Evolutionary conservation across 1,284 basidiomycete genomes (phyloP).

Genomic region (Puccinia brachypodii): DNA sequence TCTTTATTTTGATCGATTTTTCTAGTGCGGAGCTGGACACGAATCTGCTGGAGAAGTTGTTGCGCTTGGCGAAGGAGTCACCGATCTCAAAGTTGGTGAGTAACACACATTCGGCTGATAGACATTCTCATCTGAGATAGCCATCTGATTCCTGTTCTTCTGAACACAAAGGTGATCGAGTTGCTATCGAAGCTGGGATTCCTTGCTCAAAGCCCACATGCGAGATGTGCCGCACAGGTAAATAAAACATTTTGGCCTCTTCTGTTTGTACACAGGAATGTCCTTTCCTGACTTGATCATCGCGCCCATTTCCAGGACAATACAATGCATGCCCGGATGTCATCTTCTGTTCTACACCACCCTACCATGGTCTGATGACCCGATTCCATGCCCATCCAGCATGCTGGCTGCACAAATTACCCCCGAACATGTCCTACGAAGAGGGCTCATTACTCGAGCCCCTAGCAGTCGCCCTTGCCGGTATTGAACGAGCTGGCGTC

Average conservation of each 20-base stretch:
- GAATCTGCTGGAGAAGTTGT: constrained; percentile 55
- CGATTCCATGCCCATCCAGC: constrained; percentile 62
- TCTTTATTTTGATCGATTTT: not conserved
- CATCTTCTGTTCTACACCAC: constrained; percentile 56
- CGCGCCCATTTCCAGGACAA: not conserved
- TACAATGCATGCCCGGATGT: constrained; percentile 46
- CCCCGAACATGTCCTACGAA: constrained; percentile 60
- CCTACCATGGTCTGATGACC: constrained; percentile 56
- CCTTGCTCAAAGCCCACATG: constrained; percentile 47
- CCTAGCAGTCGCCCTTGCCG: constrained; percentile 62
- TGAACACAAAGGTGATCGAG: constrained; percentile 52
- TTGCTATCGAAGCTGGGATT: constrained; percentile 55
- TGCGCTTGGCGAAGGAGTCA: constrained; percentile 54
- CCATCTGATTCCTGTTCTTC: not conserved
- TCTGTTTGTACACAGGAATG: not conserved
- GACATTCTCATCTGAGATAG: not conserved
- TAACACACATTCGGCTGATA: not conserved
- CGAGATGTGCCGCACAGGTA: constrained; percentile 43
- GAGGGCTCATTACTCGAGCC: constrained; percentile 63
- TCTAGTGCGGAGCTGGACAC: constrained; percentile 54
- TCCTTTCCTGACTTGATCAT: not conserved
- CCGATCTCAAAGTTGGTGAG: constrained; percentile 51
- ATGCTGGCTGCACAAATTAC: constrained; percentile 62
- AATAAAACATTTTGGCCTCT: too few relatives aligned
- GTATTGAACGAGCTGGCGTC: constrained; percentile 61